A percentile compares a stretch with the other conserved stretches of the same genome.
These are phyloP conservation scores for Vitis rupestris DNA, from an alignment of 164 flowering plant species.

Conservation along the genomic window DNA sequence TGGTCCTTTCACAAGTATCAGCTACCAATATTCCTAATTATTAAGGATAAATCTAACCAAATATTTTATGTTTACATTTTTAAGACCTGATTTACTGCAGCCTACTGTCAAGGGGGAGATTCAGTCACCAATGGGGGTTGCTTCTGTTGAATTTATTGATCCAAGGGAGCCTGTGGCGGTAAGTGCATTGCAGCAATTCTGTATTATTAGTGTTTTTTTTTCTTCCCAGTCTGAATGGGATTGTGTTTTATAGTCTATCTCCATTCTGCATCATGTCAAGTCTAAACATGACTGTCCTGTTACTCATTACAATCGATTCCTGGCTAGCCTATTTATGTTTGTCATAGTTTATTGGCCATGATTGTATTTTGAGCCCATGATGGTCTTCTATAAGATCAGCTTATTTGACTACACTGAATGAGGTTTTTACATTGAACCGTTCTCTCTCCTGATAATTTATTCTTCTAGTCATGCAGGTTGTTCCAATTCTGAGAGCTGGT, in stretches of 20 bases:
- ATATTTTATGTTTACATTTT: neutral
- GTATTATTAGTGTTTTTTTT: too few relatives aligned
- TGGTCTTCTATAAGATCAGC: neutral
- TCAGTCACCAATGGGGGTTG: conserved; percentile 86
- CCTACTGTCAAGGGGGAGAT: conserved; percentile 82
- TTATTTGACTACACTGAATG: neutral
- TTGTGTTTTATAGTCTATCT: too few relatives aligned
- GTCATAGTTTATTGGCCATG: neutral
- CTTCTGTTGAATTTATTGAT: conserved; percentile 91
- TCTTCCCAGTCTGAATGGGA: neutral
- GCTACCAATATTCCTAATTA: too few relatives aligned
- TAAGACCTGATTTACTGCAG: conserved; percentile 35
- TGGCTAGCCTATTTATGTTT: neutral
- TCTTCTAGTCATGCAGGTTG: conserved; percentile 48
- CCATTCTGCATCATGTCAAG: too few relatives aligned
- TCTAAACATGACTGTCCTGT: too few relatives aligned
- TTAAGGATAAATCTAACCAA: too few relatives aligned
- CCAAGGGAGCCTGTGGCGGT: conserved; percentile 94
- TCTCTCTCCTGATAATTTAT: conserved; percentile 9
- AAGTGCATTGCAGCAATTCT: conserved; percentile 21
- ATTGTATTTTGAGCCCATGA: neutral
- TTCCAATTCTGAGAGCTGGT: conserved; percentile 98
- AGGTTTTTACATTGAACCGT: neutral
- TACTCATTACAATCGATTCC: neutral
- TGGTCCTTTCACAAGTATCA: neutral